Base-by-base conservation (phyloP, 2,329 filamentous ascomycete species). In the Celoporthe dispersa region DNA sequence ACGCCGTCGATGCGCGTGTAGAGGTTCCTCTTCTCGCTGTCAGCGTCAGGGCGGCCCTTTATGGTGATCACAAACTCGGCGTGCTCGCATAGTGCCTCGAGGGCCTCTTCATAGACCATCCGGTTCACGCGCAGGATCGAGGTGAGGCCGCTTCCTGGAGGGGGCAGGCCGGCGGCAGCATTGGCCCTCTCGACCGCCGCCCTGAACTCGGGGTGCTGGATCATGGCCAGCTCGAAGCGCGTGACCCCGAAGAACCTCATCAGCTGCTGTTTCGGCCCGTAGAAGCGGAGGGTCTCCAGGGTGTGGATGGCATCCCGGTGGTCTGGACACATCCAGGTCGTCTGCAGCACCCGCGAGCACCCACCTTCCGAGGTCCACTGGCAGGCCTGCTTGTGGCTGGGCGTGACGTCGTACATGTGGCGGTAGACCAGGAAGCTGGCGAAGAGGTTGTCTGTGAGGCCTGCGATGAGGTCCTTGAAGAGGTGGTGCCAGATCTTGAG, bases 401-500 rank as follows among this genome's bases (percentile, higher is more conserved):
- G 51, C 6, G 64, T 66, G 33, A 22, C 11, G 22, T 66, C 51
- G 64, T 66, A 66, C n/a, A 35, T 59, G 51, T 57, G 33, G 64
- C 53, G 51, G 25, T 35, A 57, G 35, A 66, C 33, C 48, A 57
- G 35, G 51, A 59, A 66, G 31, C 22, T 41, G 51, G 64, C 64
- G 35, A 66, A 66, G 64, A 66, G 33, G 33, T 66, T 57, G 35
- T 66, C 64, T 8, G 51, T 39, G 31, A 66, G 64, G 3, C 37
- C 53, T 31, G 64, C 51, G 51, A 31, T 41, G 64, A 66, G 28
- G 14, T 55, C 64, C 22, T 19, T 19, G n/a, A 66, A 66, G 51
- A 66, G 64, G 12, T 39, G 41, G 14, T 28, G 31, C 35, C 57
- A 66, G 53, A 66, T 66, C n/a, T 41, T 66, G 53, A 66, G 51